These are phyloP conservation scores for Nephelium lappaceum DNA, from an alignment of 345 rosid genomes.

Conservation along the genomic window DNA sequence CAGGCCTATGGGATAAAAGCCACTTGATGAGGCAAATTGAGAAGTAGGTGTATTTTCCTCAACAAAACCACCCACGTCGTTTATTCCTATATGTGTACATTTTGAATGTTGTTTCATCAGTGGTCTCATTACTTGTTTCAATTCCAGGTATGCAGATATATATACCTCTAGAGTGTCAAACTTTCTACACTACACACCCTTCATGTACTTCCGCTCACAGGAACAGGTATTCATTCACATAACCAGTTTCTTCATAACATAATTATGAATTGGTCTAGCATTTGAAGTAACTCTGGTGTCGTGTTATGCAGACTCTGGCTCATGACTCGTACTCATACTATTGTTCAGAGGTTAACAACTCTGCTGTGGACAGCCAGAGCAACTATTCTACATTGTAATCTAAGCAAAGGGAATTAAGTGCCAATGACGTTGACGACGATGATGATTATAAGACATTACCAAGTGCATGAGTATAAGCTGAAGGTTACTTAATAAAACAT, in stretches of 20 bases:
- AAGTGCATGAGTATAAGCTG: background rate
- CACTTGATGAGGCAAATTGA: slow-evolving; percentile 96
- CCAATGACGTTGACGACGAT: background rate
- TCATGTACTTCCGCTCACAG: slow-evolving; percentile 93
- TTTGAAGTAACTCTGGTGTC: slow-evolving; percentile 12
- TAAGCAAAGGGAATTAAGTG: background rate
- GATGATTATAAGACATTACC: background rate
- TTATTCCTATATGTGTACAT: background rate
- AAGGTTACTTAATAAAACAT: background rate
- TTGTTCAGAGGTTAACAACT: slow-evolving; percentile 37
- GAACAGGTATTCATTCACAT: slow-evolving; percentile 65
- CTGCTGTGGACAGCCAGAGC: slow-evolving; percentile 4
- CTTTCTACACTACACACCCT: slow-evolving; percentile 85
- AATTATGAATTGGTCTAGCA: background rate
- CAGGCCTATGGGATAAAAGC: slow-evolving; percentile 96
- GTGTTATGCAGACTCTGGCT: slow-evolving; percentile 66
- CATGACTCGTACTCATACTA: slow-evolving; percentile 62
- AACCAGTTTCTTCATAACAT: background rate
- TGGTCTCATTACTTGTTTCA: background rate
- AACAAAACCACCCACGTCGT: background rate
- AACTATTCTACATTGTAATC: background rate
- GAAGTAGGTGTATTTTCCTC: slow-evolving; percentile 49
- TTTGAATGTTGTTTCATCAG: background rate
- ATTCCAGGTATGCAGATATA: slow-evolving; percentile 88
- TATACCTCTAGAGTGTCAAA: slow-evolving; percentile 93